These are phyloP conservation scores for Rubus parviflorus DNA, from an alignment of 306 rosid species.

Conservation along the genomic window DNA sequence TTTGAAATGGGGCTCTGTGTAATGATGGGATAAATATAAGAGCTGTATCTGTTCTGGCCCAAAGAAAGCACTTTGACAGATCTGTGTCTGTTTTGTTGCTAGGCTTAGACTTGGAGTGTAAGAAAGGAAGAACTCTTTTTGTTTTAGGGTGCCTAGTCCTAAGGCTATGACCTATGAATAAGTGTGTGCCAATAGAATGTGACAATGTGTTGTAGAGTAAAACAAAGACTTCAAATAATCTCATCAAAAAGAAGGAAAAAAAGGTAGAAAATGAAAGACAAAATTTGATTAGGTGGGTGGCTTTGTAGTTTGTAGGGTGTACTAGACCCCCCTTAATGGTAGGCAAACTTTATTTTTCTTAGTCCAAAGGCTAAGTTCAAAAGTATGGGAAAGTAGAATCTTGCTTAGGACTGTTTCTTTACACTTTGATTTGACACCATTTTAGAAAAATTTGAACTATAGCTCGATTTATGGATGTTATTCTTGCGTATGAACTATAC, in stretches of 20 bases:
- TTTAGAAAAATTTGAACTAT: background rate
- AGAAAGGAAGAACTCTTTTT: slow-evolving; percentile 49
- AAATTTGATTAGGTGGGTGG: slow-evolving; percentile 37
- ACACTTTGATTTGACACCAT: background rate
- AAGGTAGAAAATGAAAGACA: slow-evolving; percentile 29
- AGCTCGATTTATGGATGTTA: too few species aligned
- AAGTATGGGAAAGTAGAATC: slow-evolving; percentile 28
- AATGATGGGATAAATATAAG: too few species aligned
- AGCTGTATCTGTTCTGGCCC: background rate
- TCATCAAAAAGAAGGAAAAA: slow-evolving; percentile 26
- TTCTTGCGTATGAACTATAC: too few species aligned
- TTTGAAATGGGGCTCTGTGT: background rate
- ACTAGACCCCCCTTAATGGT: slow-evolving; percentile 50
- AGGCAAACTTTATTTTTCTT: slow-evolving; percentile 53
- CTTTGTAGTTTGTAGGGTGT: slow-evolving; percentile 43
- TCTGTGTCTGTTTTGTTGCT: background rate
- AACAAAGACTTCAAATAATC: slow-evolving; percentile 1
- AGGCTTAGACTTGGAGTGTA: background rate
- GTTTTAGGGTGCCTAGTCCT: slow-evolving; percentile 24
- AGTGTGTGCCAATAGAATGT: slow-evolving; percentile 33
- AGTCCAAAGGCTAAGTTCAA: slow-evolving; percentile 39
- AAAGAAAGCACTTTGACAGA: too few species aligned
- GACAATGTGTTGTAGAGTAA: slow-evolving; percentile 12
- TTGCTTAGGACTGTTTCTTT: slow-evolving; percentile 13
- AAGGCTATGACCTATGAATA: slow-evolving; percentile 24